Percentiles rank a stretch among this genome's conserved stretches.
phyloP scores from a whole-genome alignment of 441 rosid genomes.

The Eruca vesicaria region DNA sequence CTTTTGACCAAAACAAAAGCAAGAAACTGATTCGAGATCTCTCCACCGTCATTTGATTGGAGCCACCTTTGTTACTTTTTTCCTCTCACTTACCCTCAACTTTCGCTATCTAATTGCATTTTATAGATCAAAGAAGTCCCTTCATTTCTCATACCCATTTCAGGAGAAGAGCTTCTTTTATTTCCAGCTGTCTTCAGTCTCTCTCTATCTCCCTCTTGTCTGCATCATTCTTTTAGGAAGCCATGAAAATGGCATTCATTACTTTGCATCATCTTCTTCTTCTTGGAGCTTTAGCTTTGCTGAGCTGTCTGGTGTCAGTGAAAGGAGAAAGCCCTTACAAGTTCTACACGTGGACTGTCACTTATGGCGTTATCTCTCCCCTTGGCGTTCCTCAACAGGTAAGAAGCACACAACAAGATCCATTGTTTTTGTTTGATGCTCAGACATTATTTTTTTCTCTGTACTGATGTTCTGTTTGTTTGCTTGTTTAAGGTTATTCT shows the following conservation, averaged over 20 bases:
- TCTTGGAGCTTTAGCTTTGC: conserved; percentile 47
- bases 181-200: conserved; percentile 1
- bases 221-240: conserved; percentile 24
- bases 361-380: conserved; percentile 64
- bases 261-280: conserved; percentile 37
- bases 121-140: background rate
- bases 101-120: conserved; percentile 12
- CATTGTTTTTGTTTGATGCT: background rate
- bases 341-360: conserved; percentile 72
- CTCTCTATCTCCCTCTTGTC: background rate
- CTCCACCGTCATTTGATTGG: background rate
- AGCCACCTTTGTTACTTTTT: background rate
- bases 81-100: conserved; percentile 25
- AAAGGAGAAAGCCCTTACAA: conserved; percentile 68
- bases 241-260: conserved; percentile 39
- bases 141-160: conserved; percentile 16
- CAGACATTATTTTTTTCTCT: background rate
- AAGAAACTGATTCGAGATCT: background rate
- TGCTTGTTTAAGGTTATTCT: conserved; percentile 62
- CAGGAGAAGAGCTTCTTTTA: background rate
- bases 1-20: background rate
- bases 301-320: conserved; percentile 43
- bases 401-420: conserved; percentile 10
- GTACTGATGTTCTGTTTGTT: background rate
- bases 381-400: conserved; percentile 83